Percentiles rank a stretch among this genome's conserved stretches.
Conservation (phyloP, 2,329 filamentous ascomycete species). For the Paracorniculantispora psalliotae region DNA sequence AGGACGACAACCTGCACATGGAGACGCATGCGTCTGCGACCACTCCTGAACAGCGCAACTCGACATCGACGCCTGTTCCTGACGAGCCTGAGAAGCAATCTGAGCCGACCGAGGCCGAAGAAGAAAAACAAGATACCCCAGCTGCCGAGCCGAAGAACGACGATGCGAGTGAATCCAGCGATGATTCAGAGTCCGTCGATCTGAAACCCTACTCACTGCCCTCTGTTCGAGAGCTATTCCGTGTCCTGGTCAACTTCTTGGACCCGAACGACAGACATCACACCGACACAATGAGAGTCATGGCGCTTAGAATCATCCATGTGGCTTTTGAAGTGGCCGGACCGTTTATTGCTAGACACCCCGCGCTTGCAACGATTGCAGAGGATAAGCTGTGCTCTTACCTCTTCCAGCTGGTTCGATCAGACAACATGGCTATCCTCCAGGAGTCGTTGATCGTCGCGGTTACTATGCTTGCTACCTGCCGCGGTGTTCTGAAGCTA, state of each 20-base stretch:
- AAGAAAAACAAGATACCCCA: slow-evolving; percentile 9
- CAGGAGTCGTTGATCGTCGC: slow-evolving; percentile 91
- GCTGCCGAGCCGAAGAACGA: slow-evolving; percentile 17
- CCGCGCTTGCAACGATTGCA: slow-evolving; percentile 78
- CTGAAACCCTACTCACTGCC: slow-evolving; percentile 89
- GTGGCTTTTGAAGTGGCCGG: slow-evolving; percentile 95
- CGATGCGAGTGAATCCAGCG: slow-evolving; percentile 29
- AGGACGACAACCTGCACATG: slow-evolving; percentile 75
- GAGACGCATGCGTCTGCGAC: slow-evolving; percentile 44
- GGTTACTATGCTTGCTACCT: slow-evolving; percentile 85
- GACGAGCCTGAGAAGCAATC: slow-evolving; percentile 6
- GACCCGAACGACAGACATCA: slow-evolving; percentile 91
- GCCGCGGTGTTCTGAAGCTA: slow-evolving; percentile 82
- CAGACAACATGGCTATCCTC: slow-evolving; percentile 91
- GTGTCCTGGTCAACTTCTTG: slow-evolving; percentile 87
- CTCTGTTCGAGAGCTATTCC: slow-evolving; percentile 89
- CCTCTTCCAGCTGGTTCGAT: slow-evolving; percentile 91
- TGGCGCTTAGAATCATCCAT: slow-evolving; percentile 95
- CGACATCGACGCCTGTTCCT: slow-evolving; percentile 3
- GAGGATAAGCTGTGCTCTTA: slow-evolving; percentile 92
- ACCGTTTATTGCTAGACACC: slow-evolving; percentile 89
- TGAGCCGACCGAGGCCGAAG: slow-evolving; percentile 6
- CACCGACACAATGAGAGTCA: slow-evolving; percentile 92
- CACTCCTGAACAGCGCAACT: slow-evolving; percentile 10
- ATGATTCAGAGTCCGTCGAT: slow-evolving; percentile 45